These are phyloP conservation scores for Pichia sp. DNA, from an alignment of 1,139 yeast species.

Conservation along the genomic window DNA sequence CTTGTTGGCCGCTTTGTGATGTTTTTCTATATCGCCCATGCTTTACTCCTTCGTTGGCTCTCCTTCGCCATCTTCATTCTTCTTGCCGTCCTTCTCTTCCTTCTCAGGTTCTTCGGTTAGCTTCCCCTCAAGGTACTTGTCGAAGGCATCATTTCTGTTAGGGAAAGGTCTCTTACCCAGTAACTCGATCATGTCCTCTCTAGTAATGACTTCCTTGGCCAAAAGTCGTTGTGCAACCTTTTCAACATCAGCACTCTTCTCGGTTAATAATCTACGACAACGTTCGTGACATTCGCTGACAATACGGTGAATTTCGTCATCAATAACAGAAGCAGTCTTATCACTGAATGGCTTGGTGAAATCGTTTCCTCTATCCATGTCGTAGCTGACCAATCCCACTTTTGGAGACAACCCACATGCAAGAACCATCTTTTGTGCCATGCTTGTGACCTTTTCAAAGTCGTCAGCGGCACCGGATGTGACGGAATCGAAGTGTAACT, in stretches of 20 bases:
- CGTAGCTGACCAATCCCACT: slow-evolving; percentile 72
- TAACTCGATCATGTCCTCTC: slow-evolving; percentile 74
- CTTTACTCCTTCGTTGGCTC: not conserved
- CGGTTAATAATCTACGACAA: slow-evolving; percentile 65
- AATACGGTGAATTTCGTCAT: slow-evolving; percentile 75
- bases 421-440: slow-evolving; percentile 92
- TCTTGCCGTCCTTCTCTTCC: not conserved
- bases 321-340: slow-evolving; percentile 74
- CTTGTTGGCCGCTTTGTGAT: too few relatives aligned
- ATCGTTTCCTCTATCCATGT: slow-evolving; percentile 35
- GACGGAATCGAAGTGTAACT: slow-evolving; percentile 80
- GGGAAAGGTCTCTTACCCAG: slow-evolving; percentile 76
- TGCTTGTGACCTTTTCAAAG: slow-evolving; percentile 90
- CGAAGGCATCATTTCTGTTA: slow-evolving; percentile 86
- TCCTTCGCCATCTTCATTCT: not conserved
- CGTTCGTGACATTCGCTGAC: slow-evolving; percentile 71
- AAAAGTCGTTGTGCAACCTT: slow-evolving; percentile 82
- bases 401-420: slow-evolving; percentile 85
- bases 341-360: slow-evolving; percentile 90
- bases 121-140: slow-evolving; percentile 52
- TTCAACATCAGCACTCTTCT: slow-evolving; percentile 69
- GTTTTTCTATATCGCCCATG: not conserved
- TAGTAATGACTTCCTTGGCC: slow-evolving; percentile 65
- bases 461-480: slow-evolving; percentile 97
- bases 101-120: slow-evolving; percentile 6